Evolutionary conservation across 108 stramenopile species (phyloP).

Genomic region (Stephanodiscus minutulus): DNA sequence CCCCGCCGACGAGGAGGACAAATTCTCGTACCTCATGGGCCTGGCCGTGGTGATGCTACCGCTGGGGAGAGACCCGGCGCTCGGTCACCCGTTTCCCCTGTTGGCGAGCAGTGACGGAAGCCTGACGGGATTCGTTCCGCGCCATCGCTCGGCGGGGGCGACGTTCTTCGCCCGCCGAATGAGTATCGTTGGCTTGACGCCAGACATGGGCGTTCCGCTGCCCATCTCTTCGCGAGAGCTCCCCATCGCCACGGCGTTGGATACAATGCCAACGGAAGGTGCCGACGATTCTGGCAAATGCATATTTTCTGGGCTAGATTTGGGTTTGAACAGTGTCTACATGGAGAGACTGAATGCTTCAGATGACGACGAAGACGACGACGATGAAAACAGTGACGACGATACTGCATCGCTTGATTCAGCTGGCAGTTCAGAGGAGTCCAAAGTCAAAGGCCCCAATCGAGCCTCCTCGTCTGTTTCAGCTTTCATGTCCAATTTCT

Average conservation of each 20-base stretch:
- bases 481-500: conserved; percentile 38
- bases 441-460: neutral
- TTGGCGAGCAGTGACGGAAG: conserved; percentile 70
- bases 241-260: neutral
- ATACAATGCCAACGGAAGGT: neutral
- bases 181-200: neutral
- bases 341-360: conserved; percentile 8
- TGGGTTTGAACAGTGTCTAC: conserved; percentile 27
- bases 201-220: conserved; percentile 17
- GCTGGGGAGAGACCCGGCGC: neutral
- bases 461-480: neutral
- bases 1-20: conserved; percentile 83
- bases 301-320: conserved; percentile 35
- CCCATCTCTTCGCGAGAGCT: neutral
- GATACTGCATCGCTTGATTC: conserved; percentile 40
- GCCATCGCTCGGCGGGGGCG: conserved; percentile 17
- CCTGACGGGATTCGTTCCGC: conserved; percentile 35
- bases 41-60: conserved; percentile 55
- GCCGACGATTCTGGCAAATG: conserved; percentile 13
- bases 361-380: conserved; percentile 14
- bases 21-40: conserved; percentile 74
- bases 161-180: conserved; percentile 18
- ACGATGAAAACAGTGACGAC: conserved; percentile 8
- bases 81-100: conserved; percentile 19
- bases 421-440: conserved; percentile 3